Conservation (phyloP, 306 rosid species). For the Astragalus membranaceus region DNA sequence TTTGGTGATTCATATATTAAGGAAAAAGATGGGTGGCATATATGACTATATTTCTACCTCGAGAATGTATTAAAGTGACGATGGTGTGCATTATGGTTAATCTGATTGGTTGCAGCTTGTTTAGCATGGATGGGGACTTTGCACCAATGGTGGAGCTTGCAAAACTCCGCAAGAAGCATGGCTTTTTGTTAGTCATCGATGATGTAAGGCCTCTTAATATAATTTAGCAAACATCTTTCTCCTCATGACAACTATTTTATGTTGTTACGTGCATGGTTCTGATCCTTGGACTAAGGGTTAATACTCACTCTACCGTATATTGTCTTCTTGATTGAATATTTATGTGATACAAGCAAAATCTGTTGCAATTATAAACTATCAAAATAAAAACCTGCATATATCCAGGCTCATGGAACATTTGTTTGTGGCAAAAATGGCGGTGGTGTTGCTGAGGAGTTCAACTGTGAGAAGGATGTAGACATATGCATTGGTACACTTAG, state of each 20-base stretch:
- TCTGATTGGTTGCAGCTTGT: slow-evolving; percentile 56
- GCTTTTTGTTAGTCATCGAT: slow-evolving; percentile 76
- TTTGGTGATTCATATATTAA: background rate
- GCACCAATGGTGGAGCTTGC: slow-evolving; percentile 81
- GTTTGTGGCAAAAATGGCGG: slow-evolving; percentile 93
- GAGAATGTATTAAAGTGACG: background rate
- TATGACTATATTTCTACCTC: background rate
- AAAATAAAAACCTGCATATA: slow-evolving; percentile 1
- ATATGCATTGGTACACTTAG: slow-evolving; percentile 87
- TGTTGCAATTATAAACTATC: slow-evolving; percentile 5
- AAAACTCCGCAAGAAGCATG: slow-evolving; percentile 66
- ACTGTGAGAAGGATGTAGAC: slow-evolving; percentile 84
- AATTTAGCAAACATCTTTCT: slow-evolving; percentile 18
- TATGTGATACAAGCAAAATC: background rate
- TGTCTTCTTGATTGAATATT: background rate
- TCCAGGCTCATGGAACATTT: slow-evolving; percentile 92
- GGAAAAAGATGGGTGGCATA: background rate
- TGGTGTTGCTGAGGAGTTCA: slow-evolving; percentile 83
- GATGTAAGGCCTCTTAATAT: slow-evolving; percentile 57
- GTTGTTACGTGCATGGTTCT: too few species aligned
- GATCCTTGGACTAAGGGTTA: too few species aligned
- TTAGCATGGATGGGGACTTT: slow-evolving; percentile 98
- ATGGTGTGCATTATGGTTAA: slow-evolving; percentile 8
- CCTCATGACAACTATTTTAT: too few species aligned
- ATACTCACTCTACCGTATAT: too few species aligned